phyloP scores from a whole-genome alignment of 2,329 filamentous ascomycete genomes.

The Talaromyces marneffei region DNA sequence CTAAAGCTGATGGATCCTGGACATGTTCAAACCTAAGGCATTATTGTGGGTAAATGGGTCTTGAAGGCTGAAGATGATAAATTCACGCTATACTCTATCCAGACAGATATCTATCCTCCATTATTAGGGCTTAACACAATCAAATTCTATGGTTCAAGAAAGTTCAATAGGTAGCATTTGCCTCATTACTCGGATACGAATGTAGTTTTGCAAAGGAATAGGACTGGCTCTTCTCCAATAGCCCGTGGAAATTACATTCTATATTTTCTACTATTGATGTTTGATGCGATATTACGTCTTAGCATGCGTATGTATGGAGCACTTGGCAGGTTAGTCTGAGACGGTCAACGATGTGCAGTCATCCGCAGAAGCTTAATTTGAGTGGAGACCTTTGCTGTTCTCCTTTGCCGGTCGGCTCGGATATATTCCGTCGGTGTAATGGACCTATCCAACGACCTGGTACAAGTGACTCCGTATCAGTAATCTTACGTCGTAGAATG shows the following conservation, averaged over 20 bases:
- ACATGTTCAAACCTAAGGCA: background rate
- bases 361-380: background rate
- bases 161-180: background rate
- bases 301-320: background rate
- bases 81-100: background rate
- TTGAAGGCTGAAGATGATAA: background rate
- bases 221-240: too few relatives aligned
- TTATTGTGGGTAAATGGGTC: background rate
- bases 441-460: background rate
- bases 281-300: background rate
- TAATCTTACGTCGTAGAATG: background rate
- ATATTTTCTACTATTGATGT: background rate
- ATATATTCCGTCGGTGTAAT: background rate
- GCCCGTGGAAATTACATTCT: background rate
- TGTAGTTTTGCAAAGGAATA: too few relatives aligned
- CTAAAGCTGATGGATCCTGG: background rate
- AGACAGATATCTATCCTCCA: background rate
- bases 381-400: background rate
- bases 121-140: background rate
- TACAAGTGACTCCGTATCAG: background rate
- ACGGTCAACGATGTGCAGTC: background rate
- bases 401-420: background rate
- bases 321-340: background rate
- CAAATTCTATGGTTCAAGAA: background rate
- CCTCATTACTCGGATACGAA: background rate